Evolutionary conservation across 2,329 filamentous ascomycete species (phyloP), one percentile per base, ranked within the genome.

Genomic region (Stagonosporopsis cucurbitacearum): DNA sequence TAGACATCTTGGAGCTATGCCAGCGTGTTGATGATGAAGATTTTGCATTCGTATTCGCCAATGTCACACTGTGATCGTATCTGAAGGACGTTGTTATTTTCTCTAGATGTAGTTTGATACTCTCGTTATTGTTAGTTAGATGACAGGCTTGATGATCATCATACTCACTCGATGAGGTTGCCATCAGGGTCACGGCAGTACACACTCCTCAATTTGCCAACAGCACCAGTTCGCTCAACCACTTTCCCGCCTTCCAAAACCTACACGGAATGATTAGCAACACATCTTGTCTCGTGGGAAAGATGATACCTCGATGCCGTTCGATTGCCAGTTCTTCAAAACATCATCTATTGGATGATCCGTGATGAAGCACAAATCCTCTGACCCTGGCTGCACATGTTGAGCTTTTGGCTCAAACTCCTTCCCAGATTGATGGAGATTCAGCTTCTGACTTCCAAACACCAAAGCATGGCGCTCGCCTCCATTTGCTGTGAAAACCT

Each of bases 321-420:
- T 50, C 9, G 32, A 33, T 8, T 50, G 32, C 37, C 44, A 55
- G 13, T 19, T 28, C 6, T 50, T 30, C 19, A 54, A 33, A 12
- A 59, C 46, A 12, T 36, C 57, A 4, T 44, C 45, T n/a, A 59
- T 32, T 15, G 46, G 52, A 8, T 59, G 39, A 25, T 62, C 53
- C 3, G 55, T 54, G 6, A 62, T 23, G 26, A 59, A 62, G 20
- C 59, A 62, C 17, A 62, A 32, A 28, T 62, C 59, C 23, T 50
- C 57, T 13, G 53, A 51, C 1, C 57, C 57, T 6, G 59, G 57
- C 22, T 49, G 53, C 1, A 57, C 59, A 15, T 35, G 28, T 12
- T 43, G 28, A 15, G 59, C 59, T 40, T 62, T 62, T 12, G 59
- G 59, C 43, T 62, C 57, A 15, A 62, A 62, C 32, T 59, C 59